Evolutionary conservation across 208 protist species (phyloP), one percentile per base, ranked within the genome.

Genomic region (Leishmania turanica): DNA sequence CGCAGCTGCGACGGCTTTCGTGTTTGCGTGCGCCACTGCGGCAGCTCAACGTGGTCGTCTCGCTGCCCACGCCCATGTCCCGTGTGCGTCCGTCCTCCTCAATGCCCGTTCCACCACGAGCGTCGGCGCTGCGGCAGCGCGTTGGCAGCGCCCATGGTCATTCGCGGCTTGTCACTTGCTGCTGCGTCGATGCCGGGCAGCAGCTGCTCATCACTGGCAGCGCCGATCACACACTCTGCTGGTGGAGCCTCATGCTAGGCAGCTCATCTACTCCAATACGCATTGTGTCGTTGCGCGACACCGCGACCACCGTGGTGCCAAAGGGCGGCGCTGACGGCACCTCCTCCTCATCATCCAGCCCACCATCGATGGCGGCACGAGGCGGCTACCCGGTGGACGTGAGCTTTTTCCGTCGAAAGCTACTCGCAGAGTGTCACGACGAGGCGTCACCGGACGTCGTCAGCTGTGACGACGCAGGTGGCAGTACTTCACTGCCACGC

Each of bases 311-410:
- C 62, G 15, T 75, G 21, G 73, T 66, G 27, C 53, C 47, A 19
- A 56, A n/a, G 72, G 53, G 74, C 51, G 4, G 74, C 8, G 2
- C 70, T 21, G 75, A 77, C 40, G n/a, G 56, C 8, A 31, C 51
- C 24, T 31, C 51, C 24, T 62, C 74, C 5, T 51, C 81, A 27
- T 11, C 56, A 19, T 37, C 58, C 15, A 58, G n/a, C 51, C 9
- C 70, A 19, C 24, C n/a, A 47, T 37, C 68, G 77, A 47, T 70
- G 47, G 37, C 83, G 51, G 82, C 80, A 27, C 82, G 82, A n/a
- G 88, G 87, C 76, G 94, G 94, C 27, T 93, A 89, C 56, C 92
- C 94, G 1, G 77, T 97, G 47, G 94, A 96, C 79, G 82, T 95
- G 27, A 92, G 91, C 70, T 92, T 97, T 77, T 88, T 95, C 69